phyloP scores from a whole-genome alignment of 2,329 filamentous ascomycete genomes.

The Parastagonospora avenae region DNA sequence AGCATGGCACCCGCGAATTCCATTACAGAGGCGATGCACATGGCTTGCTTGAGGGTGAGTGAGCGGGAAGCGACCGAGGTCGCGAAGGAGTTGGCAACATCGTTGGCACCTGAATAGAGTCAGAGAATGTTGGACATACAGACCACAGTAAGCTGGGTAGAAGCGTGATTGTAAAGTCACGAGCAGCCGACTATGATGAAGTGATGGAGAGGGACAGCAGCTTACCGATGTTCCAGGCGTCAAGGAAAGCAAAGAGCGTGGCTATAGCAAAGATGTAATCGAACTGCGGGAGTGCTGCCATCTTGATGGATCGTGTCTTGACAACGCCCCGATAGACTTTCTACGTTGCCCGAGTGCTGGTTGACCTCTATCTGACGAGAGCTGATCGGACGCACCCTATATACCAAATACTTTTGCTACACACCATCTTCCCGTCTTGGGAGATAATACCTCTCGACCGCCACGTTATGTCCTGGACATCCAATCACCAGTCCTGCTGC shows the following conservation, averaged over 20 bases:
- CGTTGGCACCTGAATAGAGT: conserved; percentile 51
- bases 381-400: conserved; percentile 15
- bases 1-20: conserved; percentile 54
- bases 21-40: conserved; percentile 51
- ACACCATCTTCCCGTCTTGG: conserved; percentile 5
- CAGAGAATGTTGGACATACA: neutral
- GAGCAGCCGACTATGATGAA: neutral
- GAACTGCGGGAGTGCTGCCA: conserved; percentile 56
- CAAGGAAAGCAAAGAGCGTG: conserved; percentile 68
- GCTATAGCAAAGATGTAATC: conserved; percentile 69
- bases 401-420: conserved; percentile 11
- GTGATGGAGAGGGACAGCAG: neutral
- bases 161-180: neutral
- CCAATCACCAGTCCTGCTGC: conserved; percentile 15
- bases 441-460: conserved; percentile 5
- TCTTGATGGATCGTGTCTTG: conserved; percentile 19
- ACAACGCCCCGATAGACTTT: conserved; percentile 12
- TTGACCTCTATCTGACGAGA: neutral
- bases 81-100: conserved; percentile 57
- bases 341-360: conserved; percentile 8
- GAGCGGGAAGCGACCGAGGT: conserved; percentile 55
- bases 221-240: conserved; percentile 68
- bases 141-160: neutral
- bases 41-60: conserved; percentile 54
- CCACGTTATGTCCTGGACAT: conserved; percentile 4